Evolutionary conservation across 140 eudicot genomes (phyloP), one percentile per base, ranked within the genome.

Genomic region (Cichorium intybus): DNA sequence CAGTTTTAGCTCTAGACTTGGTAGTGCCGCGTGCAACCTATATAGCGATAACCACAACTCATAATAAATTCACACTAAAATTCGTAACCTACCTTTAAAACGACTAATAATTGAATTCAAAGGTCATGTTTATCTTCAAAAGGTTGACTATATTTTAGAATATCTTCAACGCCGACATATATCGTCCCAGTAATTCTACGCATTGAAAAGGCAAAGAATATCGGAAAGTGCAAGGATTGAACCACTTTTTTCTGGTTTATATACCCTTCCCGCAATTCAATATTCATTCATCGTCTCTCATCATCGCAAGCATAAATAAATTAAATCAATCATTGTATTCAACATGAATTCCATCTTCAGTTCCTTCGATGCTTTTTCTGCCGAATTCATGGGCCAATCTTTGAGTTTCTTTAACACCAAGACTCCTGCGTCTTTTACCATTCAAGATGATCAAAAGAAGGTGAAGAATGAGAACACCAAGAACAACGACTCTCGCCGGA

Each of bases 301-400:
- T 11, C 11, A 12, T 33, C 41, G n/a, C 53, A 60, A 62, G 31
- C 53, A 53, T 22, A 41, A 35, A 53, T 4, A 35, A 53, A 23
- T 64, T 11, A 0, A 56, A 17, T 27, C 15, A 10, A 35, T 10
- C 43, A 27, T 9, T n/a, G 46, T 26, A 28, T 27, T 26, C 48
- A 62, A 37, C 50, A 74, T 47, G 79, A 75, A 75, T 64, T 80
- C 85, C 9, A 60, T 80, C 22, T 80, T 80, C 76, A 80, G 85
- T 75, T 66, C 81, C 0, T 80, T 80, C 55, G 85, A 80, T 65
- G 79, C 76, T 28, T 45, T 55, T 4, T 66, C 50, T 14, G 79
- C 73, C 4, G 85, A 80, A 37, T 57, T 58, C 59, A 47, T 77
- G 60, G 49, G 71, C 12, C 70, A 77, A 56, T 70, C 47, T 37